Evolutionary conservation across 176 grass and related monocot genomes (phyloP).

Genomic region (Zoysia japonica): DNA sequence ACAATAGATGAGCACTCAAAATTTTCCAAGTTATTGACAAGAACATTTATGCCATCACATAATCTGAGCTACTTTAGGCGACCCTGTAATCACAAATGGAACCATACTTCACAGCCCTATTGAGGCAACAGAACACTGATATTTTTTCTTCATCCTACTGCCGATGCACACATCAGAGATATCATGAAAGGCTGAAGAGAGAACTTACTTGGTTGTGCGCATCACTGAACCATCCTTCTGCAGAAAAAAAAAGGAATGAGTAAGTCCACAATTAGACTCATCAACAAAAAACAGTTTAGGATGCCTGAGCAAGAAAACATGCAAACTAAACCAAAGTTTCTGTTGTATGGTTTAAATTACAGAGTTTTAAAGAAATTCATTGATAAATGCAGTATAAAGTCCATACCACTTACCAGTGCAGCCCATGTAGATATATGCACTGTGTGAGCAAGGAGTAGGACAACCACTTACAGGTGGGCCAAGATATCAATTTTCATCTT

Average conservation of each 20-base stretch:
- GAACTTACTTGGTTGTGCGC: constrained; percentile 69
- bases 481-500: neutral
- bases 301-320: constrained; percentile 8
- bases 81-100: neutral
- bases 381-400: neutral
- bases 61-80: neutral
- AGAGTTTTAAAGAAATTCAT: neutral
- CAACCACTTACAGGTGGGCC: neutral
- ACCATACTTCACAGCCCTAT: neutral
- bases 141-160: neutral
- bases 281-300: neutral
- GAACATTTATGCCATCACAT: neutral
- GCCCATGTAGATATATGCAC: neutral
- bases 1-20: neutral
- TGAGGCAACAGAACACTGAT: neutral
- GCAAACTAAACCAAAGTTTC: neutral
- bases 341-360: neutral
- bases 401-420: neutral
- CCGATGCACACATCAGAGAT: neutral
- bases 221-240: constrained; percentile 89
- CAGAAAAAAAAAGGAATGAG: constrained; percentile 38
- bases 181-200: constrained; percentile 7
- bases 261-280: neutral
- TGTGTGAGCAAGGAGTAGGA: neutral
- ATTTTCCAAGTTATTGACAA: neutral